Conservation (phyloP, 2,329 filamentous ascomycete genomes). For the Fusarium temperatum region DNA sequence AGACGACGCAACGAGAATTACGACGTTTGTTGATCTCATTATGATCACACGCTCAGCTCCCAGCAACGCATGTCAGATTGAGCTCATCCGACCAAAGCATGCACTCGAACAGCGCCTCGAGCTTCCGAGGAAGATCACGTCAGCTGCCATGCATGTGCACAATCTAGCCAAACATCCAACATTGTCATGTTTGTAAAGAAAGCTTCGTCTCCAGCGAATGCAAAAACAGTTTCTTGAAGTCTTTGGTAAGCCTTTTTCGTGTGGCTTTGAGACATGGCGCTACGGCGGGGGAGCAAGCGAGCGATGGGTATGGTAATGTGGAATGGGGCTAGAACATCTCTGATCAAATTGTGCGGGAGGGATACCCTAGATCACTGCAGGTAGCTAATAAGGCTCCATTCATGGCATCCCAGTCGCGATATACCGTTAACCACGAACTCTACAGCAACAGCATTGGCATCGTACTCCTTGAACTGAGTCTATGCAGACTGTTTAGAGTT, state of each 20-base stretch:
- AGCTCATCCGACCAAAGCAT: not conserved
- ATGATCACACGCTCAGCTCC: too few relatives aligned
- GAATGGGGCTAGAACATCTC: not conserved
- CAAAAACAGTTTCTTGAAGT: not conserved
- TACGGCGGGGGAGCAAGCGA: not conserved
- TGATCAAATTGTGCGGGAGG: too few relatives aligned
- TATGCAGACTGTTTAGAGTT: too few relatives aligned
- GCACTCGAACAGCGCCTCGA: not conserved
- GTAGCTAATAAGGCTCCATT: too few relatives aligned
- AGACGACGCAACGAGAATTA: too few relatives aligned
- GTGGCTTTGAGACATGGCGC: not conserved
- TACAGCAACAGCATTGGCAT: not conserved
- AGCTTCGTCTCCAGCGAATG: too few relatives aligned
- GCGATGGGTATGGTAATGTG: not conserved
- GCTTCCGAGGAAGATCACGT: not conserved
- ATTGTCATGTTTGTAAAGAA: not conserved
- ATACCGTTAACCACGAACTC: not conserved
- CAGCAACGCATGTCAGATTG: not conserved
- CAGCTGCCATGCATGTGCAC: not conserved
- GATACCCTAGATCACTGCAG: too few relatives aligned
- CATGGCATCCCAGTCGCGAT: not conserved
- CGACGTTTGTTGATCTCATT: not conserved
- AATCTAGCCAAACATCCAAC: not conserved
- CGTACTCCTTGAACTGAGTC: not conserved
- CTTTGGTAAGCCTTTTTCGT: not conserved